Evolutionary conservation across 2,329 filamentous ascomycete species (phyloP).

Genomic region (Pseudocercospora eumusae): DNA sequence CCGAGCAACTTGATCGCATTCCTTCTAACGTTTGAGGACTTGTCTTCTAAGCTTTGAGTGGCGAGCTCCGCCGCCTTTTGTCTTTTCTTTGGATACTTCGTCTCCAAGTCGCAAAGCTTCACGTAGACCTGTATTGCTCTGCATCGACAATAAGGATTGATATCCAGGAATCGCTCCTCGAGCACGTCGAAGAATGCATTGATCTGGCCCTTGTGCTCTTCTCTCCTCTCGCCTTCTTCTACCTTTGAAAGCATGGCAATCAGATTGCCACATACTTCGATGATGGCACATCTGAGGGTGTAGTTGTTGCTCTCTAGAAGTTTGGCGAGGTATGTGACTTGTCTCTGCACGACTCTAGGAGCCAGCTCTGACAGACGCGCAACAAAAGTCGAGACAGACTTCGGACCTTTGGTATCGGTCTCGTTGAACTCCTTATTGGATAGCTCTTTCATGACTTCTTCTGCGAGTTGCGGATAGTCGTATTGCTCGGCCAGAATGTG

Average conservation of each 20-base stretch:
- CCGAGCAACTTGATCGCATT: conserved; percentile 93
- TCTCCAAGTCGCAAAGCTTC: conserved; percentile 89
- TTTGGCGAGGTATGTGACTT: conserved; percentile 93
- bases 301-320: conserved; percentile 97
- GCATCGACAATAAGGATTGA: conserved; percentile 94
- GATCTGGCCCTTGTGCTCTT: conserved; percentile 92
- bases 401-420: conserved; percentile 91
- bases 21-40: conserved; percentile 93
- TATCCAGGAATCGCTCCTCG: conserved; percentile 91
- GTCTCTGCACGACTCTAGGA: conserved; percentile 90
- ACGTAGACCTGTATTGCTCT: conserved; percentile 90
- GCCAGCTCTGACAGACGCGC: conserved; percentile 89
- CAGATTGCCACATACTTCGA: conserved; percentile 96
- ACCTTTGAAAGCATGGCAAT: conserved; percentile 87
- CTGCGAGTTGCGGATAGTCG: conserved; percentile 91
- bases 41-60: conserved; percentile 87
- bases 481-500: conserved; percentile 96
- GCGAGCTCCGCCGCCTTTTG: conserved; percentile 87
- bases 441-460: conserved; percentile 89
- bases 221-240: conserved; percentile 73
- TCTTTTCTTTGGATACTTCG: conserved; percentile 90
- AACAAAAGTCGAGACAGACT: conserved; percentile 93
- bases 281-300: conserved; percentile 86
- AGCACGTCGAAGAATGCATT: conserved; percentile 96
- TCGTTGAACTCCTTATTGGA: conserved; percentile 98